phyloP scores from a whole-genome alignment of 768 basidiomycete species.

The Chiua virens region DNA sequence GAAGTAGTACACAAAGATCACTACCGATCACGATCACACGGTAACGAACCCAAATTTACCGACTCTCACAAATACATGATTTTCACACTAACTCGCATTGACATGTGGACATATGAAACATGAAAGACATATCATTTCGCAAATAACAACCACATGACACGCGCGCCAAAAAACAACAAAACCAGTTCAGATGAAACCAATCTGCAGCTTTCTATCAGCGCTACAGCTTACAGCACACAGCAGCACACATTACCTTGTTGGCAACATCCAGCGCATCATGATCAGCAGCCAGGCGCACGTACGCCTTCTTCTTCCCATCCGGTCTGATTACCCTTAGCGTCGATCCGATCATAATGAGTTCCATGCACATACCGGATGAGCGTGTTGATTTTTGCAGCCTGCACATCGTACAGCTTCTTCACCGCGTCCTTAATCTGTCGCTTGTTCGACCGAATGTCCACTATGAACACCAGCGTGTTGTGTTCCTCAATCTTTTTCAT shows the following conservation, averaged over 20 bases:
- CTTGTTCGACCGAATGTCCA: slow-evolving; percentile 95
- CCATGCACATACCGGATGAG: slow-evolving; percentile 77
- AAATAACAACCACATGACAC: background rate
- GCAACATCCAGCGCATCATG: slow-evolving; percentile 96
- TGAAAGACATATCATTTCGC: background rate
- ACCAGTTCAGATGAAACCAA: slow-evolving; percentile 82
- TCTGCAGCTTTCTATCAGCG: slow-evolving; percentile 43
- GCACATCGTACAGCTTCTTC: slow-evolving; percentile 98
- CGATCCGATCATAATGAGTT: background rate
- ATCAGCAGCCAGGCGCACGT: slow-evolving; percentile 92
- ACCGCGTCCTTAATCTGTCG: slow-evolving; percentile 99
- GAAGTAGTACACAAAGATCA: slow-evolving; percentile 7
- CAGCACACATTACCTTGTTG: slow-evolving; percentile 71
- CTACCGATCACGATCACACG: slow-evolving; percentile 14
- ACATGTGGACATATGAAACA: slow-evolving; percentile 8
- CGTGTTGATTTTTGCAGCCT: slow-evolving; percentile 96
- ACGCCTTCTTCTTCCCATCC: slow-evolving; percentile 99
- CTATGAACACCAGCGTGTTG: slow-evolving; percentile 98
- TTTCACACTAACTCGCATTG: slow-evolving; percentile 5
- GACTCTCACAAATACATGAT: no score
- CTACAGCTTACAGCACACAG: no score
- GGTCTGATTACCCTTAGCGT: slow-evolving; percentile 51
- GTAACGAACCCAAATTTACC: slow-evolving; percentile 2
- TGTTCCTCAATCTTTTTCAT: slow-evolving; percentile 99
- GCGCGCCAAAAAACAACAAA: no score